Conservation (phyloP, 2,329 filamentous ascomycete species). For the Aschersonia sp. region DNA sequence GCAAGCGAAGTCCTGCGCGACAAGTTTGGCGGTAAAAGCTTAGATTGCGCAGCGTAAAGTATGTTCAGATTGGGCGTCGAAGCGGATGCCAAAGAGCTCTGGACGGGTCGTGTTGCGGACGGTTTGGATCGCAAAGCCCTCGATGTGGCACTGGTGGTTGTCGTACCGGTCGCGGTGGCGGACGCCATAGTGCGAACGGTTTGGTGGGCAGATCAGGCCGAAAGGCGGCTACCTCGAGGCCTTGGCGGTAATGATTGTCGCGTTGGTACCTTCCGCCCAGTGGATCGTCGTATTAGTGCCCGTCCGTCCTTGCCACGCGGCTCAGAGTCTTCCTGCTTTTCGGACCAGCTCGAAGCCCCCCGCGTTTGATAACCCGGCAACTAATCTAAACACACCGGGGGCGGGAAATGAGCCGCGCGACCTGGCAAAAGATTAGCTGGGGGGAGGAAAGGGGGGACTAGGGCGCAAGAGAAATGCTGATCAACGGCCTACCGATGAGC, state of each 20-base stretch:
- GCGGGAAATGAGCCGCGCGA: not conserved
- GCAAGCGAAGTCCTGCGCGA: slow-evolving; percentile 59
- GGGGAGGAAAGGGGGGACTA: no score
- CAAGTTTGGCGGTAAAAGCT: slow-evolving; percentile 30
- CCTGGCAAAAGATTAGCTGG: not conserved
- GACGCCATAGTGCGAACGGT: not conserved
- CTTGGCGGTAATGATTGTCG: not conserved
- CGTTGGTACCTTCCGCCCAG: not conserved
- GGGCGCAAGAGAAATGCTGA: no score
- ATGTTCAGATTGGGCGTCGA: slow-evolving; percentile 46
- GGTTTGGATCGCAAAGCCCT: slow-evolving; percentile 8
- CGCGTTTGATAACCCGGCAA: not conserved
- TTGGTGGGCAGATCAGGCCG: not conserved
- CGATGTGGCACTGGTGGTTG: slow-evolving; percentile 6
- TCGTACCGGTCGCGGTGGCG: not conserved
- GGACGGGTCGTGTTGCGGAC: slow-evolving; percentile 21
- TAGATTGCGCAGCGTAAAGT: slow-evolving; percentile 34
- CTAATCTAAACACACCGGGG: not conserved
- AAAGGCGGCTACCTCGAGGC: no score
- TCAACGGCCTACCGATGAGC: no score
- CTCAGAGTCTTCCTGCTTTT: not conserved
- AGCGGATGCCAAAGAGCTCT: slow-evolving; percentile 30
- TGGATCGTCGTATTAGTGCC: not conserved
- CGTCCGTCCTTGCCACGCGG: not conserved
- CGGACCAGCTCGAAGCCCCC: not conserved